A percentile compares a stretch with the other conserved stretches of the same genome.
These are phyloP conservation scores for Gliomastix tumulicola DNA, from an alignment of 2,329 filamentous ascomycete genomes.

Conservation along the genomic window DNA sequence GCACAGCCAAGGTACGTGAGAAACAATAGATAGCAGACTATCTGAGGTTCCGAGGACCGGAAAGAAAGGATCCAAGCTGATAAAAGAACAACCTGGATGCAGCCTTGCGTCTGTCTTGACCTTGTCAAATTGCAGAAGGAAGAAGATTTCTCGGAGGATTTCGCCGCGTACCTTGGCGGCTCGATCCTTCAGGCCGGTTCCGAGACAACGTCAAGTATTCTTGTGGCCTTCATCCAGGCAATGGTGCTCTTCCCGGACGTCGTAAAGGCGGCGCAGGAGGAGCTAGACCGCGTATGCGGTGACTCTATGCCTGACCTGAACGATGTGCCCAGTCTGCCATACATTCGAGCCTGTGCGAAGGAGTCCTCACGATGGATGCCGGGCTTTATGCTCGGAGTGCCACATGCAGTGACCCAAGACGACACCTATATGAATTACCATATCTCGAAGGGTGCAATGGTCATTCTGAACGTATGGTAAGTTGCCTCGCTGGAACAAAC, in stretches of 20 bases:
- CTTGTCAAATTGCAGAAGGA: conserved; percentile 7
- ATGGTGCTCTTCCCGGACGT: conserved; percentile 32
- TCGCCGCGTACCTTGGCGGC: conserved; percentile 11
- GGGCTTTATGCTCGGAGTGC: conserved; percentile 24
- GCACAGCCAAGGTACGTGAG: conserved; percentile 8
- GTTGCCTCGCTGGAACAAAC: no score
- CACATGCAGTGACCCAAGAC: conserved; percentile 26
- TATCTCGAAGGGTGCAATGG: conserved; percentile 32
- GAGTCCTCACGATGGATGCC: conserved; percentile 40
- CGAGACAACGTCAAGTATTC: conserved; percentile 2
- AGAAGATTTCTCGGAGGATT: conserved; percentile 10
- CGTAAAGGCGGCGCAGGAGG: conserved; percentile 25
- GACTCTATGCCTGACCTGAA: conserved; percentile 30
- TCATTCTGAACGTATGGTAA: conserved; percentile 34
- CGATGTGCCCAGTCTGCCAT: conserved; percentile 32
- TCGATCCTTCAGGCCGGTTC: conserved; percentile 3
- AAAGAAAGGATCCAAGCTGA: background rate
- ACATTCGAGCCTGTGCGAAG: conserved; percentile 36
- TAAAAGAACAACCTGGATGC: background rate
- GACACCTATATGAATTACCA: conserved; percentile 28
- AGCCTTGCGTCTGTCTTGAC: conserved; percentile 12
- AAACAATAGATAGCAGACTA: no score
- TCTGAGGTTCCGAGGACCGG: no score
- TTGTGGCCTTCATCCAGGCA: conserved; percentile 35
- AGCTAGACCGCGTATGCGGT: conserved; percentile 33